A percentile compares a stretch with the other conserved stretches of the same genome.
phyloP scores from a whole-genome alignment of 176 grass and related monocot genomes.

The Thalia dealbata region DNA sequence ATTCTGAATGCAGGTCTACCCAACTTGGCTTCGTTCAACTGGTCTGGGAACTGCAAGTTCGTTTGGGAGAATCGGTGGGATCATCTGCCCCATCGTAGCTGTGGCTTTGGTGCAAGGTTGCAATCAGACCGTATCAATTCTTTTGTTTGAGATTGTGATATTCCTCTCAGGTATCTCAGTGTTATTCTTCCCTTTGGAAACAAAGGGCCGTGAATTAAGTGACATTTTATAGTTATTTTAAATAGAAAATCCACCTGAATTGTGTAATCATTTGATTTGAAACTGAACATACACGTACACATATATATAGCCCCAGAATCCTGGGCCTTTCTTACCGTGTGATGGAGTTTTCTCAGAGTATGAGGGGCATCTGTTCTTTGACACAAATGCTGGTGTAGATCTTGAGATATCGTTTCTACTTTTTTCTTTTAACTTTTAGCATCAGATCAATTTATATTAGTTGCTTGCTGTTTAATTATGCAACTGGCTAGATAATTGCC shows the following conservation, averaged over 20 bases:
- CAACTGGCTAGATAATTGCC: no score
- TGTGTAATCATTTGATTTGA: no score
- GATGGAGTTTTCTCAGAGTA: no score
- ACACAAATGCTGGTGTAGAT: no score
- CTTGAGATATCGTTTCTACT: no score
- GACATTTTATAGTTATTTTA: conserved; percentile 15
- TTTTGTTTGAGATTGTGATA: conserved; percentile 63
- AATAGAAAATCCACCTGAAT: background rate
- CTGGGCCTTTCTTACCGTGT: background rate
- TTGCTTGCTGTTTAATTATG: no score
- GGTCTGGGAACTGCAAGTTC: conserved; percentile 66
- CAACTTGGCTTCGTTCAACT: conserved; percentile 69
- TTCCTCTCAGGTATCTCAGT: conserved; percentile 39
- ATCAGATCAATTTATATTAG: no score
- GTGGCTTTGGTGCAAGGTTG: conserved; percentile 69
- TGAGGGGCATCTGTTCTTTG: no score
- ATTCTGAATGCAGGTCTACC: conserved; percentile 55
- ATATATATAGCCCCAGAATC: background rate
- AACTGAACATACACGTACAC: background rate
- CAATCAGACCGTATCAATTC: conserved; percentile 50
- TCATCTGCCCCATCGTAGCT: conserved; percentile 71
- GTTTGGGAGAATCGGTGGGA: conserved; percentile 64
- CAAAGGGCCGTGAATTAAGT: conserved; percentile 52
- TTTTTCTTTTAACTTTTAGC: no score
- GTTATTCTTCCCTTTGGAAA: conserved; percentile 72